phyloP scores from a whole-genome alignment of 2,329 filamentous ascomycete species.

The Nemania sp. region DNA sequence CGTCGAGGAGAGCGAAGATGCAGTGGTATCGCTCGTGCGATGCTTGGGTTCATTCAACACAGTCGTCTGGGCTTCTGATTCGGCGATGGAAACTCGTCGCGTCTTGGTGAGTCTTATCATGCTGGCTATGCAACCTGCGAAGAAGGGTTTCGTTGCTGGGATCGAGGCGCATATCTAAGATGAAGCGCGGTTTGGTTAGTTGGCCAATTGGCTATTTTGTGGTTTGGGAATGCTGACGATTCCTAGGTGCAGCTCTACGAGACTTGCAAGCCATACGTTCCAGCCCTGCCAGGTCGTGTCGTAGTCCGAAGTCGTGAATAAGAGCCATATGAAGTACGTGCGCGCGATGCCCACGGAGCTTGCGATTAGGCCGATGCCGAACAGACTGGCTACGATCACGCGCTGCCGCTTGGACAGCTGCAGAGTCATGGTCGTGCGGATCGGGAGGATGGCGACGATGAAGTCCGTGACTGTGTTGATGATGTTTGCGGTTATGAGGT shows the following conservation, averaged over 20 bases:
- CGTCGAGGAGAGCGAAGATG: not conserved
- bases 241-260: constrained; percentile 48
- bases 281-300: constrained; percentile 45
- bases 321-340: constrained; percentile 42
- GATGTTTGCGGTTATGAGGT: constrained; percentile 57
- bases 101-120: constrained; percentile 15
- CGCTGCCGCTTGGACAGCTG: constrained; percentile 53
- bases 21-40: not conserved
- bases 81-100: not conserved
- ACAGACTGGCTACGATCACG: constrained; percentile 50
- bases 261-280: constrained; percentile 41
- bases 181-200: constrained; percentile 6
- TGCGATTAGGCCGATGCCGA: constrained; percentile 54
- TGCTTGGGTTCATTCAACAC: not conserved
- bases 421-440: constrained; percentile 49
- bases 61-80: not conserved
- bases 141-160: constrained; percentile 50
- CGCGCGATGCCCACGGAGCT: constrained; percentile 44
- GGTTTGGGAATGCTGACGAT: constrained; percentile 40
- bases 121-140: constrained; percentile 42
- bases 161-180: constrained; percentile 48
- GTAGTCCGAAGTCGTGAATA: constrained; percentile 32
- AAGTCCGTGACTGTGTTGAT: constrained; percentile 65
- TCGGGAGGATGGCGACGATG: constrained; percentile 55
- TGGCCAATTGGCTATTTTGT: not conserved